These are phyloP conservation scores for Butyriboletus loyo DNA, from an alignment of 768 basidiomycete genomes.

Conservation along the genomic window DNA sequence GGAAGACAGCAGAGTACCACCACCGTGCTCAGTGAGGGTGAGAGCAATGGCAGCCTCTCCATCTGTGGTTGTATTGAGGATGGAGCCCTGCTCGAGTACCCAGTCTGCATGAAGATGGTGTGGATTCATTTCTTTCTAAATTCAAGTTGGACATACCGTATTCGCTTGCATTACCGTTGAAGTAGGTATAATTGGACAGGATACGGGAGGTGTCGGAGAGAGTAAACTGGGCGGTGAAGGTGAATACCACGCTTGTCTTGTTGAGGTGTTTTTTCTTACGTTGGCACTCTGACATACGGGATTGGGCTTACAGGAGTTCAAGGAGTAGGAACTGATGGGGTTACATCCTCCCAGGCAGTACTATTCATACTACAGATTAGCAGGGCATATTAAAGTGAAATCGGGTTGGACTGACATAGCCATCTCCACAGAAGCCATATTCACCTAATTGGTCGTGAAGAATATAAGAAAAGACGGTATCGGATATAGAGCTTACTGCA, in stretches of 20 bases:
- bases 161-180: slow-evolving; percentile 68
- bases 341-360: slow-evolving; percentile 89
- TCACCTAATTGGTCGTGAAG: slow-evolving; percentile 34
- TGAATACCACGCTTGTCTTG: neutral
- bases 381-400: neutral
- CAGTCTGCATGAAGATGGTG: slow-evolving; percentile 47
- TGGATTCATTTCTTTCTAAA: neutral
- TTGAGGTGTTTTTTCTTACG: slow-evolving; percentile 35
- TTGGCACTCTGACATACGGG: slow-evolving; percentile 67
- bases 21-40: slow-evolving; percentile 63
- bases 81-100: slow-evolving; percentile 63
- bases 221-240: slow-evolving; percentile 42
- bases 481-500: slow-evolving; percentile 36
- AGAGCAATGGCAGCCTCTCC: slow-evolving; percentile 63
- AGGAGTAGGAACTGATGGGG: slow-evolving; percentile 61
- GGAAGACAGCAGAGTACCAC: slow-evolving; percentile 75
- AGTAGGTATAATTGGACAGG: slow-evolving; percentile 61
- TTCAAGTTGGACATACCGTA: slow-evolving; percentile 46
- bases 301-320: slow-evolving; percentile 65
- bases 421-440: slow-evolving; percentile 53
- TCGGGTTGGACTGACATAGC: slow-evolving; percentile 29
- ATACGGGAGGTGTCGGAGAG: slow-evolving; percentile 67
- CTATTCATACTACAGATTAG: slow-evolving; percentile 38
- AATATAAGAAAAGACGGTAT: neutral
- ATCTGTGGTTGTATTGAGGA: slow-evolving; percentile 59